Conservation (phyloP, 306 rosid species). For the Mucuna pruriens region DNA sequence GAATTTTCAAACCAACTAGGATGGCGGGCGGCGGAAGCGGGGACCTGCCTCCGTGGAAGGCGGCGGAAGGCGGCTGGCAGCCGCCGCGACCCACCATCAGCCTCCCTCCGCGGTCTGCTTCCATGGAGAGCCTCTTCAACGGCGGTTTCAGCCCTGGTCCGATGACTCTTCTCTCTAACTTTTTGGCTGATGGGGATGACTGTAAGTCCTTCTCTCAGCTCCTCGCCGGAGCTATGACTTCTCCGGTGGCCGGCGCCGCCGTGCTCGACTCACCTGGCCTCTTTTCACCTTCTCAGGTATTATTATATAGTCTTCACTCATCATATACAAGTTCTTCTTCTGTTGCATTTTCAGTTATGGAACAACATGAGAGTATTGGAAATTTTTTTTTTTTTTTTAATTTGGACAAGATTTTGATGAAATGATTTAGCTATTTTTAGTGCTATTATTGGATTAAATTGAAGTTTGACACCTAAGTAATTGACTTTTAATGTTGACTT, state of each 20-base stretch:
- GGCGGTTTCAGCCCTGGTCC: constrained; percentile 84
- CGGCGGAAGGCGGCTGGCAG: not conserved
- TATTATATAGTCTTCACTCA: constrained; percentile 23
- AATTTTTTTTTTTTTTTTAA: not conserved
- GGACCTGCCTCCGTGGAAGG: constrained; percentile 41
- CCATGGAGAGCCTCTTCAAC: constrained; percentile 61
- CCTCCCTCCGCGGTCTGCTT: constrained; percentile 59
- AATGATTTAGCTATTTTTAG: not conserved
- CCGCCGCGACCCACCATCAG: constrained; percentile 55
- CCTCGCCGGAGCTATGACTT: constrained; percentile 74
- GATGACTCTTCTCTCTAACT: constrained; percentile 73
- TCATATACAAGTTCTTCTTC: not conserved
- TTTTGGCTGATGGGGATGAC: constrained; percentile 64
- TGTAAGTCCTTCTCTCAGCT: constrained; percentile 85
- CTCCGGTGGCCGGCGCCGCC: constrained; percentile 53
- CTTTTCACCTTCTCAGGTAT: constrained; percentile 69
- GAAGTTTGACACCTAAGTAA: not conserved
- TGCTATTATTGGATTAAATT: not conserved
- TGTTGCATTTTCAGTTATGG: not conserved
- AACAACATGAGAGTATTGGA: not conserved
- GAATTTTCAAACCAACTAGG: too few species aligned
- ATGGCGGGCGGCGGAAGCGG: constrained; percentile 45
- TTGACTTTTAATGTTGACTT: constrained; percentile 13
- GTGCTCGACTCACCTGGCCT: constrained; percentile 51
- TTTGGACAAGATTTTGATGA: not conserved